Evolutionary conservation across 2,329 filamentous ascomycete species (phyloP).

Genomic region (Fusarium staphyleae): DNA sequence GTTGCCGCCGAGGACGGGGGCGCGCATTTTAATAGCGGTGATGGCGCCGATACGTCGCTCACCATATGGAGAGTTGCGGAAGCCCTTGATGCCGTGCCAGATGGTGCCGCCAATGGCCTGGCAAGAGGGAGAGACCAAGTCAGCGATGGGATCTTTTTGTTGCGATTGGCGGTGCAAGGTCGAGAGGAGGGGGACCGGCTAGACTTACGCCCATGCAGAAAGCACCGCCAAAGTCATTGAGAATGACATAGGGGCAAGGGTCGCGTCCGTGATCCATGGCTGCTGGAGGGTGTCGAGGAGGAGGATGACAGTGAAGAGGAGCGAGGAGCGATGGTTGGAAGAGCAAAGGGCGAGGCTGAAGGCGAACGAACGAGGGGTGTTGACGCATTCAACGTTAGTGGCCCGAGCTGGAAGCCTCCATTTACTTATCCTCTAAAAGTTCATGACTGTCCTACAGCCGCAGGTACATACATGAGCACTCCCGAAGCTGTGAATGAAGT

Average conservation of each 20-base stretch:
- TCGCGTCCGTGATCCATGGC: slow-evolving; percentile 94
- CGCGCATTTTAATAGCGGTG: slow-evolving; percentile 96
- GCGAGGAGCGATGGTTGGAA: slow-evolving; percentile 6
- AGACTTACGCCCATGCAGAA: slow-evolving; percentile 90
- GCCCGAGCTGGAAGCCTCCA: slow-evolving; percentile 23
- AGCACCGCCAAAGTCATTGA: slow-evolving; percentile 97
- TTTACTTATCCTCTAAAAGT: not conserved
- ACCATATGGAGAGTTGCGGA: slow-evolving; percentile 87
- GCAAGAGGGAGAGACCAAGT: slow-evolving; percentile 23
- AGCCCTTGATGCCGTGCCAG: slow-evolving; percentile 97
- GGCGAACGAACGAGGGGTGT: slow-evolving; percentile 9
- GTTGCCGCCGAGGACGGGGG: slow-evolving; percentile 95
- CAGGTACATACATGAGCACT: too few species aligned
- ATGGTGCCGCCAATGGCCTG: slow-evolving; percentile 81
- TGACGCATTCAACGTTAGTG: slow-evolving; percentile 10
- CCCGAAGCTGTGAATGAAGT: too few species aligned
- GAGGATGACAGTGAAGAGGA: slow-evolving; percentile 2
- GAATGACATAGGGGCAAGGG: slow-evolving; percentile 94
- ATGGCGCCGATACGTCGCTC: slow-evolving; percentile 95
- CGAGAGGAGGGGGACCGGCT: not conserved
- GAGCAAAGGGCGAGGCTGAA: slow-evolving; percentile 18
- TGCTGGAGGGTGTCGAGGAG: slow-evolving; percentile 14
- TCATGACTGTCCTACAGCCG: too few species aligned
- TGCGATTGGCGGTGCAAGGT: slow-evolving; percentile 10
- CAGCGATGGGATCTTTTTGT: slow-evolving; percentile 15